phyloP scores from a whole-genome alignment of 176 grass and related monocot species.

The Aegilops tauschii region DNA sequence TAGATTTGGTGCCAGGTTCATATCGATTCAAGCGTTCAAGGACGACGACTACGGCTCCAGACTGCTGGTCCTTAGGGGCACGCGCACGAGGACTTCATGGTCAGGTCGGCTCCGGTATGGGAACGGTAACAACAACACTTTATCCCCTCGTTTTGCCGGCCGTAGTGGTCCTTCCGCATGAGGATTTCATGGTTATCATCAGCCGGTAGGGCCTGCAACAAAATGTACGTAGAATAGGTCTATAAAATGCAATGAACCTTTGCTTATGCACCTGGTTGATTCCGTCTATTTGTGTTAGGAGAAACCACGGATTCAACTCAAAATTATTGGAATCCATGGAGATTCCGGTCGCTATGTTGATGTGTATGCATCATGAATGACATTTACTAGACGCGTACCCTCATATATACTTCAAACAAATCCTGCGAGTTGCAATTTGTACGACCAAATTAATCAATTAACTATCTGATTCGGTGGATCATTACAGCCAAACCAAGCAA shows the following conservation, averaged over 20 bases:
- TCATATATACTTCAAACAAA: neutral
- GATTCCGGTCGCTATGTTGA: neutral
- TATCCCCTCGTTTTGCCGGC: too few species aligned
- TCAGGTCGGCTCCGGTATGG: too few species aligned
- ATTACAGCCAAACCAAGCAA: neutral
- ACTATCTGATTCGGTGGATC: neutral
- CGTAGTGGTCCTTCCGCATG: too few species aligned
- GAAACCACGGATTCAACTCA: neutral
- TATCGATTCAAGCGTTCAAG: too few species aligned
- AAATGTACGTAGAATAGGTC: neutral
- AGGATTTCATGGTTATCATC: too few species aligned
- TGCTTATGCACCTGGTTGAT: constrained; percentile 25
- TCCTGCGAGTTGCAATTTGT: neutral
- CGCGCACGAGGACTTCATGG: too few species aligned
- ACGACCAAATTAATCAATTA: neutral
- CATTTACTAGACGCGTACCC: neutral
- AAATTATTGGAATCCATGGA: constrained; percentile 21
- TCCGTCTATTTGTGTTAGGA: constrained; percentile 4
- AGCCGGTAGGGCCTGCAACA: neutral
- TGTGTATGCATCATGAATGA: constrained; percentile 2
- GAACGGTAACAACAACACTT: too few species aligned
- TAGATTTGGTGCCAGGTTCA: too few species aligned
- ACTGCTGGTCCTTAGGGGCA: too few species aligned
- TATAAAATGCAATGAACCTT: neutral
- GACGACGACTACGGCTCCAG: too few species aligned